Evolutionary conservation across 1,284 basidiomycete species (phyloP), one percentile per base, ranked within the genome.

Genomic region (Boletellus deceptivus): DNA sequence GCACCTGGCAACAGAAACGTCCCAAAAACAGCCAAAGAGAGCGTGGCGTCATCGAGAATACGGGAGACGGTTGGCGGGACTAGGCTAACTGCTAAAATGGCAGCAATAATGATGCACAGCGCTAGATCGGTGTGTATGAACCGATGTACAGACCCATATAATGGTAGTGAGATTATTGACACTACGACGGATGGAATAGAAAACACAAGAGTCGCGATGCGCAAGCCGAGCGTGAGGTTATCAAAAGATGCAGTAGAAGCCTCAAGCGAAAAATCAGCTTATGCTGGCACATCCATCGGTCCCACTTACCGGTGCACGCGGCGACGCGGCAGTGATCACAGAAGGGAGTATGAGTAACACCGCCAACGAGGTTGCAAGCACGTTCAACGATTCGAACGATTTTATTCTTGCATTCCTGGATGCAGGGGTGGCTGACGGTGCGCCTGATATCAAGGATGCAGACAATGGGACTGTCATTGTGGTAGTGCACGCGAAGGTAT

Each of bases 401-500:
- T 72, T 76, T 37, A 74, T 72, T 36, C 72, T 73, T 11, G 75
- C 71, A 43, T 74, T 72, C 65, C 80, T 82, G 31, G 70, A 63
- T 14, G 73, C 70, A 17, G 68, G 64, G 18, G 74, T 49, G 2
- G 61, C 59, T 8, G 70, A 61, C 35, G 70, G 18, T 10, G 41
- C 67, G 13, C 72, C 69, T 25, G 75, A 75, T 52, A 76, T 75
- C 40, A 87, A 63, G 4, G 84, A 79, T 37, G 79, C 74, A 56
- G 85, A 86, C 46, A 89, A 65, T 11, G 84, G 78, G 9, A 88
- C 71, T 4, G 85, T 84, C 52, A 78, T 77, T 8, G 79, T 71
- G 1, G 86, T 82, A 16, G 81, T 75, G 59, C 86, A 88, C 13
- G 81, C 72, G 59, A 89, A 88, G 6, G 80, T 77, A 73, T 84